A percentile compares a stretch with the other conserved stretches of the same genome.
These are phyloP conservation scores for Alliaria petiolata DNA, from an alignment of 345 rosid species.

Conservation along the genomic window DNA sequence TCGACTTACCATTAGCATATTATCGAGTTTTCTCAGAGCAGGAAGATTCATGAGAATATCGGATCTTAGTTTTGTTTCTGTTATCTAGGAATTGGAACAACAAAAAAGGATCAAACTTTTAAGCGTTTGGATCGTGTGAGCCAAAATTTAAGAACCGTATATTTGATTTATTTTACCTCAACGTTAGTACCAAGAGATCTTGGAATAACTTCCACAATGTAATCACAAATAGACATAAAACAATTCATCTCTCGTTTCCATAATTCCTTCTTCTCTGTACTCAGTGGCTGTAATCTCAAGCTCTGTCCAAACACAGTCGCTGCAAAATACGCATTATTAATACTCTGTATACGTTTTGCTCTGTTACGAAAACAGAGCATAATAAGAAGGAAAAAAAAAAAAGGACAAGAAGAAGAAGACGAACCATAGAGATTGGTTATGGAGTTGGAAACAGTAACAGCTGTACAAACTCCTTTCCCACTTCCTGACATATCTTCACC, in stretches of 20 bases:
- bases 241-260: slow-evolving; percentile 96
- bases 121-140: background rate
- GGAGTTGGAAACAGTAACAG: slow-evolving; percentile 84
- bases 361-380: slow-evolving; percentile 20
- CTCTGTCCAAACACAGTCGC: slow-evolving; percentile 91
- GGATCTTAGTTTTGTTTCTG: slow-evolving; percentile 62
- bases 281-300: slow-evolving; percentile 78
- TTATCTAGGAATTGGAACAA: slow-evolving; percentile 41
- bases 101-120: too few relatives aligned
- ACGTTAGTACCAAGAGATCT: slow-evolving; percentile 56
- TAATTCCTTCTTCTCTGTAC: slow-evolving; percentile 68
- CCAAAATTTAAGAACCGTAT: background rate
- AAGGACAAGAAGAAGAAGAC: background rate
- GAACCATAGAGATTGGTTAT: slow-evolving; percentile 86
- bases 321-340: slow-evolving; percentile 25
- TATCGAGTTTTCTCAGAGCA: slow-evolving; percentile 76
- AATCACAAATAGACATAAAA: slow-evolving; percentile 80
- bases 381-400: too few relatives aligned
- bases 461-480: slow-evolving; percentile 87
- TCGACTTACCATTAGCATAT: slow-evolving; percentile 72
- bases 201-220: slow-evolving; percentile 65
- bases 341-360: background rate
- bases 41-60: slow-evolving; percentile 87
- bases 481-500: slow-evolving; percentile 97
- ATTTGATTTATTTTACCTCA: slow-evolving; percentile 41